These are phyloP conservation scores for Volvox africanus DNA, from an alignment of 139 green algal genomes.

Conservation along the genomic window DNA sequence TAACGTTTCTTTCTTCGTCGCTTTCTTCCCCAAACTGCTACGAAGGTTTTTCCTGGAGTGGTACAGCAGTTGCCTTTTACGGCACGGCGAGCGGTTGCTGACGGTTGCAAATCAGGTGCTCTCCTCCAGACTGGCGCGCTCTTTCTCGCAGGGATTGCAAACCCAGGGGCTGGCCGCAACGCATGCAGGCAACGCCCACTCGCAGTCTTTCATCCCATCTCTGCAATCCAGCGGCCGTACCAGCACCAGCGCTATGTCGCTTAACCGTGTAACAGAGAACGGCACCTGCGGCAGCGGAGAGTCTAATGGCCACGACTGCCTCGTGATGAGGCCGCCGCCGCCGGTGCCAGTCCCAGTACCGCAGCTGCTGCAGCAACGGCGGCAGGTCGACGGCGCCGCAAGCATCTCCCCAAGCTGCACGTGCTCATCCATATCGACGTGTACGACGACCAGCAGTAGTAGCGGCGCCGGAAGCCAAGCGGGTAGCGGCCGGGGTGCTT, in stretches of 20 bases:
- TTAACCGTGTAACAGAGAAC: slow-evolving; percentile 26
- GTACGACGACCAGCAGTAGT: not conserved
- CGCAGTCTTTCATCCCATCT: too few species aligned
- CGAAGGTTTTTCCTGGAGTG: slow-evolving; percentile 75
- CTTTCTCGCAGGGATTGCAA: not conserved
- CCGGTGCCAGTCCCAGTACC: not conserved
- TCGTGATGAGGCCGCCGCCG: not conserved
- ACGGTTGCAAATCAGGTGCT: slow-evolving; percentile 47
- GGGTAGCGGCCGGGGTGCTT: not conserved
- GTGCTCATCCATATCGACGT: slow-evolving; percentile 21
- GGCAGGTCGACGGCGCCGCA: not conserved
- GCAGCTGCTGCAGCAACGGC: not conserved
- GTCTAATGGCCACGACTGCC: not conserved
- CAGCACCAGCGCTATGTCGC: slow-evolving; percentile 20
- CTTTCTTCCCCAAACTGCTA: too few species aligned
- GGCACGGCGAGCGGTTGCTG: slow-evolving; percentile 72
- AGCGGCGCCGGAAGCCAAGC: slow-evolving; percentile 14
- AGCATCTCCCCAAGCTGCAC: slow-evolving; percentile 31
- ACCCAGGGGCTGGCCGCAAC: not conserved
- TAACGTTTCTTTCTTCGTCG: too few species aligned
- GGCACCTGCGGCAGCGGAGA: not conserved
- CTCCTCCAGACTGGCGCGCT: not conserved
- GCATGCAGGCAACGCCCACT: not conserved
- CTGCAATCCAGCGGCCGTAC: not conserved
- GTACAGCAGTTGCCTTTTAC: slow-evolving; percentile 71